Evolutionary conservation across 225 moss, liverwort and hornwort genomes (phyloP).

Genomic region (Rhytidiadelphus loreus): DNA sequence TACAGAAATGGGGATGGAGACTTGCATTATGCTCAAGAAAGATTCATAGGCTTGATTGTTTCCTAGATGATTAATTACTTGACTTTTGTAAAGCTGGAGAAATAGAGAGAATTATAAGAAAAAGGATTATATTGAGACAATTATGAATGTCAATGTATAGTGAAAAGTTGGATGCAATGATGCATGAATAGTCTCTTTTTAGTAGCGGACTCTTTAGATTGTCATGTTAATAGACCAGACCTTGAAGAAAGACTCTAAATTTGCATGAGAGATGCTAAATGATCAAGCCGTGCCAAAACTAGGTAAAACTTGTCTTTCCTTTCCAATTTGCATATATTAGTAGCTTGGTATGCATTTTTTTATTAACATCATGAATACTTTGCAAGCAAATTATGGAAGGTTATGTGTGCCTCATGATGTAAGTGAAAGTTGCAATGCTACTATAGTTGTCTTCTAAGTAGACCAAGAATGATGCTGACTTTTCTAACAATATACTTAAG

Average conservation of each 20-base stretch:
- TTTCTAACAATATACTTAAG: not conserved
- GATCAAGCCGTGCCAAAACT: not conserved
- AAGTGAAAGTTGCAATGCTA: not conserved
- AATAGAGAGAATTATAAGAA: not conserved
- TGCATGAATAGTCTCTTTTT: not conserved
- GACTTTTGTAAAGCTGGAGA: not conserved
- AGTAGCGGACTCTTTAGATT: rapidly evolving
- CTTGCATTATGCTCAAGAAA: not conserved
- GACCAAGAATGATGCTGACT: not conserved
- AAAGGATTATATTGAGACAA: not conserved
- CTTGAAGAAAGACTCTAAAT: not conserved
- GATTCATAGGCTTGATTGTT: not conserved
- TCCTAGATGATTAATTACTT: not conserved
- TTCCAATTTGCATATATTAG: not conserved
- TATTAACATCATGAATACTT: not conserved
- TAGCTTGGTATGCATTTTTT: not conserved
- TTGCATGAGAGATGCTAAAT: not conserved
- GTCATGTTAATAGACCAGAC: rapidly evolving
- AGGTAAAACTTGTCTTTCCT: not conserved
- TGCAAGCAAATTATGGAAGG: not conserved
- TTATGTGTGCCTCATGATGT: not conserved
- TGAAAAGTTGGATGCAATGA: not conserved
- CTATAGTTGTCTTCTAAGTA: not conserved
- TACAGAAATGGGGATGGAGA: not conserved
- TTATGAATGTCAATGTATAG: not conserved